Base-by-base conservation (phyloP, 441 rosid genomes). In the Pelargonium exstipulatum region DNA sequence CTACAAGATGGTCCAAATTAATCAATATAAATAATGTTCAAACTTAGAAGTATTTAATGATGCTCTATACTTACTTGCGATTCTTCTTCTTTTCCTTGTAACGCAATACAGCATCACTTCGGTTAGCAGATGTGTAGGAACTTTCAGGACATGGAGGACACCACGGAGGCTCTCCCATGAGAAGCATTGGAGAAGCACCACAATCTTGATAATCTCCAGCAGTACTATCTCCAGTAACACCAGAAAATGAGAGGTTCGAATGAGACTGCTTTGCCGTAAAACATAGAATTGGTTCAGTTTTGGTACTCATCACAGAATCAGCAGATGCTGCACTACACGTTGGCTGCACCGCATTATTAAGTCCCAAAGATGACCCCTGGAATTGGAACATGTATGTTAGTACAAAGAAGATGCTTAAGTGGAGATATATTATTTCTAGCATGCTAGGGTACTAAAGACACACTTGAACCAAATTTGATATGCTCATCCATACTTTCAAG, bases 1-100 rank as follows among this genome's bases (percentile, higher is more conserved):
- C 26, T 57, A 16, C 62, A 17, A 17, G 18, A 18, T 18, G 26
- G 9, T 20, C 62, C 62, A 57, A 57, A 53, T 5, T 17, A 53
- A 43, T 43, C 48, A 43, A 43, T 43, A 9, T 58, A 58, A 20
- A 58, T 22, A 58, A 58, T 58, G 22, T 9, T 58, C 13, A 8
- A 43, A 8, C n/a, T 20, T 22, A 2, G n/a, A 22, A 20, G 10
- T 2, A 58, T 58, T 58, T 58, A 5, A 35, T 20, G 63, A 2
- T n/a, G 24, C 4, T 58, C 14, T 58, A 12, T 26, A 85, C 96
- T 85, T 83, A 95, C 99, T 81, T 88, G 77, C 98, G 92, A 12
- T 86, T 84, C 86, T 91, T 95, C 88, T 87, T 95, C 80, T 95
- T 95, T 74, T 95, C 98, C 82, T 85, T 95, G 84, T 95, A 95